A percentile compares a stretch with the other conserved stretches of the same genome.
These are phyloP conservation scores for Filobasidium uniguttulatum DNA, from an alignment of 1,284 basidiomycete species.

Conservation along the genomic window DNA sequence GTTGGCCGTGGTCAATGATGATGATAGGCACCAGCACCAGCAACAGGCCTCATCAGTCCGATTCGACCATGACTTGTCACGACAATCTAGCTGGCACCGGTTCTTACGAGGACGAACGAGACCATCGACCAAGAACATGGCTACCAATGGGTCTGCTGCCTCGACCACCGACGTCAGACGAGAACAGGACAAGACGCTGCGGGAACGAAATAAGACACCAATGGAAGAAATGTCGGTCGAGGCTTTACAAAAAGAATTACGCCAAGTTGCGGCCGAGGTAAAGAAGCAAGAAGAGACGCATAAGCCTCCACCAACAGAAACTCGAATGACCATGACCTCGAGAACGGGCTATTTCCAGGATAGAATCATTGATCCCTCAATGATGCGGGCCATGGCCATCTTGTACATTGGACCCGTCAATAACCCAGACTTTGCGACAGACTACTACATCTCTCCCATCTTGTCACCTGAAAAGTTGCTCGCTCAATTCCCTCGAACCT, in stretches of 20 bases:
- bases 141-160: background rate
- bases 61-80: conserved; percentile 41
- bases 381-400: conserved; percentile 99
- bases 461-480: conserved; percentile 70
- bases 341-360: conserved; percentile 90
- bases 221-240: conserved; percentile 23
- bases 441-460: conserved; percentile 90
- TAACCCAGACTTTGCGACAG: conserved; percentile 82
- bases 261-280: conserved; percentile 8
- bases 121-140: conserved; percentile 2
- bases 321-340: conserved; percentile 87
- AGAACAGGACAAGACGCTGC: conserved; percentile 38
- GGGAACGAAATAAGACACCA: conserved; percentile 36
- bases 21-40: no score
- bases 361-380: conserved; percentile 73
- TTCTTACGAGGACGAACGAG: conserved; percentile 6
- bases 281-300: conserved; percentile 24
- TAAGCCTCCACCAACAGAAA: conserved; percentile 47
- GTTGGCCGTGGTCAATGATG: conserved; percentile 69
- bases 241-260: conserved; percentile 13
- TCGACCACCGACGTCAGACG: conserved; percentile 6
- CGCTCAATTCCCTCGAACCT: conserved; percentile 80
- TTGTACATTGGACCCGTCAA: conserved; percentile 85
- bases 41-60: conserved; percentile 25
- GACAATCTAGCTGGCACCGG: conserved; percentile 16